phyloP scores from a whole-genome alignment of 495 filamentous ascomycete genomes.

The Articulospora tetracladia region DNA sequence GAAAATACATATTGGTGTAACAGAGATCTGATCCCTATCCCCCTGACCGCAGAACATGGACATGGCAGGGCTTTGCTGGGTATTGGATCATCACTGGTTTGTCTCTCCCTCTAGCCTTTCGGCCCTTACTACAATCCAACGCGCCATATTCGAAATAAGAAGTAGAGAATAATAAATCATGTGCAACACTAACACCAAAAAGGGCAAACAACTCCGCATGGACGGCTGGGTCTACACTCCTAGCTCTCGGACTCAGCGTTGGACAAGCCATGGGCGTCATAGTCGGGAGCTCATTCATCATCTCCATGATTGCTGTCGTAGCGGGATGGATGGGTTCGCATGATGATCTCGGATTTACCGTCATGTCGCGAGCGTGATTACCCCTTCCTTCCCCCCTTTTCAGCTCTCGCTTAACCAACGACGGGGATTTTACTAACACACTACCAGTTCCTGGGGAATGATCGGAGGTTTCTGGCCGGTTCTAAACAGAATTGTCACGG shows the following conservation, averaged over 20 bases:
- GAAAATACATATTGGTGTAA: constrained; percentile 27
- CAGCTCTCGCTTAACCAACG: no score
- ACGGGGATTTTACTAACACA: not conserved
- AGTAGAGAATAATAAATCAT: no score
- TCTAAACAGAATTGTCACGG: constrained; percentile 82
- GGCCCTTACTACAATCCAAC: no score
- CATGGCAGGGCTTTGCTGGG: constrained; percentile 21
- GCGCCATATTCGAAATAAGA: no score
- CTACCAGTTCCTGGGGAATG: constrained; percentile 20
- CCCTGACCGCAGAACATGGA: constrained; percentile 30
- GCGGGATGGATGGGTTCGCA: constrained; percentile 22
- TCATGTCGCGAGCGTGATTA: constrained; percentile 20
- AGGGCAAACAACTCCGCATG: constrained; percentile 21
- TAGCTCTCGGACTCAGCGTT: constrained; percentile 19
- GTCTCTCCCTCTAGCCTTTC: no score
- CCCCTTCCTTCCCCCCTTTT: no score
- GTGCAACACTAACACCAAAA: no score
- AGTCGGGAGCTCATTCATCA: constrained; percentile 18
- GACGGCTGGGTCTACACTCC: constrained; percentile 21
- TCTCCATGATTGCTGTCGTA: constrained; percentile 18
- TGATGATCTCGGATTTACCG: constrained; percentile 22
- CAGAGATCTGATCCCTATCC: constrained; percentile 34
- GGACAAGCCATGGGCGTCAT: constrained; percentile 21
- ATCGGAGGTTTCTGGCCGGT: constrained; percentile 79
- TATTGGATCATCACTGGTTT: constrained; percentile 24